phyloP scores from a whole-genome alignment of 2,329 filamentous ascomycete species.

The Thielaviopsis musarum region DNA sequence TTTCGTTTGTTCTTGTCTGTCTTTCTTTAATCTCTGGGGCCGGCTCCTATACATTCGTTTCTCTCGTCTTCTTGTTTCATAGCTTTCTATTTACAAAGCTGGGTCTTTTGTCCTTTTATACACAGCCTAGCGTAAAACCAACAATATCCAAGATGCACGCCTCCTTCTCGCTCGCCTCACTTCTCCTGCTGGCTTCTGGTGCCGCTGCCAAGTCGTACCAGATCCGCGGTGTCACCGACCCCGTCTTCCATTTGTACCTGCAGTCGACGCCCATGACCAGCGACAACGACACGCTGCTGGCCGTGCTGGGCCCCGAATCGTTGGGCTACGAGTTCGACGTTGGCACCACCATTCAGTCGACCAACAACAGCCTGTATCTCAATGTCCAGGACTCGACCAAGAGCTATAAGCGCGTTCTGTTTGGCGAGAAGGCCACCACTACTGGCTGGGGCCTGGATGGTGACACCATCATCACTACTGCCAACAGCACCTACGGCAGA shows the following conservation, averaged over 20 bases:
- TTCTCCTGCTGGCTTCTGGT: conserved; percentile 2
- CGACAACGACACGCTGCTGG: conserved; percentile 15
- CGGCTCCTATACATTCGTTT: background rate
- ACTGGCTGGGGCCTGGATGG: conserved; percentile 34
- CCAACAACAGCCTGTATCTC: conserved; percentile 30
- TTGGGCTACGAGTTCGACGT: conserved; percentile 33
- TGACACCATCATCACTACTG: conserved; percentile 27
- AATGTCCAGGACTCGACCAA: conserved; percentile 28
- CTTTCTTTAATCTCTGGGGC: background rate
- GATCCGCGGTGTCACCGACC: conserved; percentile 31
- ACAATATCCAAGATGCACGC: conserved; percentile 9
- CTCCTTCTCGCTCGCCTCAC: conserved; percentile 6
- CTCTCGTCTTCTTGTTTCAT: background rate
- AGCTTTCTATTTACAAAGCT: background rate
- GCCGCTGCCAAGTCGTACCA: conserved; percentile 27
- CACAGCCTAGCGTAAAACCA: background rate
- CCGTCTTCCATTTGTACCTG: conserved; percentile 36
- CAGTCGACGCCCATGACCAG: conserved; percentile 26
- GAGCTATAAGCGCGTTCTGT: conserved; percentile 35
- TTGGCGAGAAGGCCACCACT: conserved; percentile 24
- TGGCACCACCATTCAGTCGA: conserved; percentile 29
- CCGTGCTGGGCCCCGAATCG: conserved; percentile 34
- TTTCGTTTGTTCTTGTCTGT: background rate
- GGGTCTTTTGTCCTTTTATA: background rate
- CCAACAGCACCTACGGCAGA: conserved; percentile 27